A percentile compares a stretch with the other conserved stretches of the same genome.
These are phyloP conservation scores for Gardenia jasminoides DNA, from an alignment of 257 asterid genomes.

Conservation along the genomic window DNA sequence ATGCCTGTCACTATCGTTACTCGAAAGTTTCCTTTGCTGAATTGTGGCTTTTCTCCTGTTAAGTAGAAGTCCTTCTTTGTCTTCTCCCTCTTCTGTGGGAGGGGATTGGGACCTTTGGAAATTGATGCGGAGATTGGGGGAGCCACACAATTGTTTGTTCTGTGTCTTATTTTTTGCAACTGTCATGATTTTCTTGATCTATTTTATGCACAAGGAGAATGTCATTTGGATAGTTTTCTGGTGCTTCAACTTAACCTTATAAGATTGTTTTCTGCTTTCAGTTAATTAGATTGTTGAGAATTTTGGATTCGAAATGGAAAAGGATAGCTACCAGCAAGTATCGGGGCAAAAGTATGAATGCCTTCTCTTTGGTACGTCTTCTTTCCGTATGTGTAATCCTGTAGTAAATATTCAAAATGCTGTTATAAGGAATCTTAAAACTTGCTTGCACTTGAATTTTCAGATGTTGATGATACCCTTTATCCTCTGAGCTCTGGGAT, in stretches of 20 bases:
- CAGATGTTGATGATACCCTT: constrained; percentile 93
- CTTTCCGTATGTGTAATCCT: neutral
- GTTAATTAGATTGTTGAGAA: constrained; percentile 19
- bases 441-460: constrained; percentile 17
- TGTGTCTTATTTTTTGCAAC: neutral
- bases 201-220: neutral
- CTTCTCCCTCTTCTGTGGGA: neutral
- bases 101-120: neutral
- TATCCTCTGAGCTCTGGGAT: constrained; percentile 83
- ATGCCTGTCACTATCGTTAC: neutral
- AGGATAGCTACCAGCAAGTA: constrained; percentile 33
- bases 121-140: neutral
- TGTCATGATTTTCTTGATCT: neutral
- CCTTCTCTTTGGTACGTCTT: constrained; percentile 72
- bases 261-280: neutral
- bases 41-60: constrained; percentile 1
- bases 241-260: neutral
- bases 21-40: neutral
- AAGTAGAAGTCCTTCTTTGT: neutral
- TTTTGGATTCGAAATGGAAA: constrained; percentile 54
- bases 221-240: neutral
- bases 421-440: neutral
- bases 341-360: constrained; percentile 63
- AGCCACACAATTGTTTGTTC: neutral
- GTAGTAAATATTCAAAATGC: neutral